A percentile compares a stretch with the other conserved stretches of the same genome.
Evolutionary conservation across 306 rosid species (phyloP).

Genomic region (Alnus glutinosa): DNA sequence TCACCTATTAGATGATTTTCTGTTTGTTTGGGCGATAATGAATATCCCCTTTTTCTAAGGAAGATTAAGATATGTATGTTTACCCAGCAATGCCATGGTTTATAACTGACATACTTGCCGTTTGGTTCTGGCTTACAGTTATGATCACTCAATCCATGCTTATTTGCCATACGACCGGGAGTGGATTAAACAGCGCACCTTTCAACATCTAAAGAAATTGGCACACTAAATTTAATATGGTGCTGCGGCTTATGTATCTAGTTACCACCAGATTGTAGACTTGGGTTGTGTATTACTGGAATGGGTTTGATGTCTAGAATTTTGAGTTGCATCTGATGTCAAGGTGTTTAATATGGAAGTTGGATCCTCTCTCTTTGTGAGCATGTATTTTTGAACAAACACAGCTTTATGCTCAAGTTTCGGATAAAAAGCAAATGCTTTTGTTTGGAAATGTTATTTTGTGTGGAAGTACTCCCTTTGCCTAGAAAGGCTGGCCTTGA

Average conservation of each 20-base stretch:
- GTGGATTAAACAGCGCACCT: conserved; percentile 83
- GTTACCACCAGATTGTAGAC: conserved; percentile 17
- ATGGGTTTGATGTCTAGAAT: conserved; percentile 34
- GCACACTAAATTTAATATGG: conserved; percentile 54
- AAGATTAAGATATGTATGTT: background rate
- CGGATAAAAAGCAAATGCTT: conserved; percentile 5
- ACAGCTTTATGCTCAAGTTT: conserved; percentile 22
- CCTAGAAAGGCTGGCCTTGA: conserved; percentile 22
- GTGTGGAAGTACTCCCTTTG: background rate
- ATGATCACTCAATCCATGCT: conserved; percentile 72
- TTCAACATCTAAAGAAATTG: conserved; percentile 75
- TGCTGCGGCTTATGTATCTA: conserved; percentile 29
- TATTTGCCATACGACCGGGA: conserved; percentile 79
- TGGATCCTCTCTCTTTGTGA: conserved; percentile 19
- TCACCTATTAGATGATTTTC: background rate
- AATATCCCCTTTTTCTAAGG: background rate
- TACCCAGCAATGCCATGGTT: background rate
- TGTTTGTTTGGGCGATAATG: conserved; percentile 11
- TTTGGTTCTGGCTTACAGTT: conserved; percentile 50
- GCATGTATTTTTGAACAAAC: too few relatives aligned
- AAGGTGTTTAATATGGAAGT: conserved; percentile 29
- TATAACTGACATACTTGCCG: conserved; percentile 14
- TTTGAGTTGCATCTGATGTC: conserved; percentile 28
- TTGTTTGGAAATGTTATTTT: conserved; percentile 16
- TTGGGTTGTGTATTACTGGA: conserved; percentile 29